Percentiles rank a stretch among this genome's conserved stretches.
Evolutionary conservation across 371 early-diverging fungal species (phyloP).

Genomic region (Mortierella sp.): DNA sequence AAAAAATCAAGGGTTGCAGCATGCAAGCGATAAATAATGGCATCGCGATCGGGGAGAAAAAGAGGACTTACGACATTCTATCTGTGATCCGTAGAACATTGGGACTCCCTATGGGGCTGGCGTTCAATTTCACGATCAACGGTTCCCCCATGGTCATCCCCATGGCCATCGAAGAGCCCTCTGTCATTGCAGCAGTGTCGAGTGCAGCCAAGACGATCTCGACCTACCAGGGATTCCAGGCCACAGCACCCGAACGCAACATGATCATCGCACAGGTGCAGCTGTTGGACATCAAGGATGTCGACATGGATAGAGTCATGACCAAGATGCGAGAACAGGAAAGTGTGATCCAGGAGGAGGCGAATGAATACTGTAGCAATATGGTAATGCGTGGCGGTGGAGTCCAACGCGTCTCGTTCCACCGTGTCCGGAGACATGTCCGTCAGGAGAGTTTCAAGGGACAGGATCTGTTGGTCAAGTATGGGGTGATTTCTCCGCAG

Average conservation of each 20-base stretch:
- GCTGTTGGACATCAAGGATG: constrained; percentile 66
- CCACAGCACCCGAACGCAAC: constrained; percentile 68
- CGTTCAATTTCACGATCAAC: constrained; percentile 76
- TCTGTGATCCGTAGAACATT: constrained; percentile 60
- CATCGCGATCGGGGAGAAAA: neutral
- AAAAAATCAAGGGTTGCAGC: neutral
- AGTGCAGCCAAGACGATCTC: constrained; percentile 77
- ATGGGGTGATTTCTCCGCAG: constrained; percentile 34
- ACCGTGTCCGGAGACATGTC: constrained; percentile 52
- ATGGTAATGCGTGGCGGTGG: constrained; percentile 79
- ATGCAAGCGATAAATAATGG: neutral
- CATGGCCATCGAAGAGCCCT: constrained; percentile 84
- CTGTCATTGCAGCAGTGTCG: constrained; percentile 79
- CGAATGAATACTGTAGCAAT: constrained; percentile 70
- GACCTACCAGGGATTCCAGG: constrained; percentile 63
- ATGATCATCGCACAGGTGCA: constrained; percentile 74
- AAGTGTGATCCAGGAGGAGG: constrained; percentile 58
- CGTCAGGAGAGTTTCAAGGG: constrained; percentile 36
- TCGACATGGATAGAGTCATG: constrained; percentile 49
- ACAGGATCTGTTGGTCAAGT: constrained; percentile 44
- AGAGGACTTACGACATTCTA: neutral
- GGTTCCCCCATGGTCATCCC: constrained; percentile 67
- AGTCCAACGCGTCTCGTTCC: constrained; percentile 66
- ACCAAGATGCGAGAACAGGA: constrained; percentile 49
- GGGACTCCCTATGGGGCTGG: constrained; percentile 77